A percentile compares a stretch with the other conserved stretches of the same genome.
Conservation (phyloP, 2,329 filamentous ascomycete species). For the Purpureocillium takamizusanense region DNA sequence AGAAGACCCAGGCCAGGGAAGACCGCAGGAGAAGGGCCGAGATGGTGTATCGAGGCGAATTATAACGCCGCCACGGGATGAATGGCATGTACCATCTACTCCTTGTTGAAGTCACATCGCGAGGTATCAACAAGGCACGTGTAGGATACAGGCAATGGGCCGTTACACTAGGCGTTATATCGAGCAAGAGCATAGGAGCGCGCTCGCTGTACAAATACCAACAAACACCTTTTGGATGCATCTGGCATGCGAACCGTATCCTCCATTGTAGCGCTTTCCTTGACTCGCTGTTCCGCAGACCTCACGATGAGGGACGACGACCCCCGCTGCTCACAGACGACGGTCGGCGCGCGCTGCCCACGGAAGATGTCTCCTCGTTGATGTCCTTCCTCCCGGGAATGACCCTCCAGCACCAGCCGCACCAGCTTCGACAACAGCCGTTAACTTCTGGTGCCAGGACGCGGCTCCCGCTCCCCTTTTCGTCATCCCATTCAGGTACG, state of each 20-base stretch:
- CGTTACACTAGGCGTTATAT: too few relatives aligned
- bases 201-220: conserved; percentile 2
- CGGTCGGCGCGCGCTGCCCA: conserved; percentile 3
- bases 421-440: conserved; percentile 71
- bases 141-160: conserved; percentile 2
- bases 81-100: conserved; percentile 1
- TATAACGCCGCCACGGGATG: conserved; percentile 25
- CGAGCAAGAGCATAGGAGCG: too few relatives aligned
- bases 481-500: conserved; percentile 79
- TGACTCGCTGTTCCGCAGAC: too few relatives aligned
- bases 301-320: too few relatives aligned
- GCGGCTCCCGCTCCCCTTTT: conserved; percentile 49
- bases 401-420: conserved; percentile 79
- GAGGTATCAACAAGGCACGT: neutral
- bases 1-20: conserved; percentile 42
- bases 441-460: conserved; percentile 63
- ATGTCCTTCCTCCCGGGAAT: conserved; percentile 49
- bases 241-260: neutral
- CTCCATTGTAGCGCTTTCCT: neutral
- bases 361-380: conserved; percentile 14
- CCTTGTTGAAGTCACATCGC: neutral
- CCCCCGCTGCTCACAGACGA: neutral
- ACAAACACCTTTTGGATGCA: neutral
- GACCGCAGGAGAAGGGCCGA: conserved; percentile 44
- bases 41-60: conserved; percentile 41